Evolutionary conservation across 108 stramenopile species (phyloP), one percentile per base, ranked within the genome.

Genomic region (Bacterosira constricta): DNA sequence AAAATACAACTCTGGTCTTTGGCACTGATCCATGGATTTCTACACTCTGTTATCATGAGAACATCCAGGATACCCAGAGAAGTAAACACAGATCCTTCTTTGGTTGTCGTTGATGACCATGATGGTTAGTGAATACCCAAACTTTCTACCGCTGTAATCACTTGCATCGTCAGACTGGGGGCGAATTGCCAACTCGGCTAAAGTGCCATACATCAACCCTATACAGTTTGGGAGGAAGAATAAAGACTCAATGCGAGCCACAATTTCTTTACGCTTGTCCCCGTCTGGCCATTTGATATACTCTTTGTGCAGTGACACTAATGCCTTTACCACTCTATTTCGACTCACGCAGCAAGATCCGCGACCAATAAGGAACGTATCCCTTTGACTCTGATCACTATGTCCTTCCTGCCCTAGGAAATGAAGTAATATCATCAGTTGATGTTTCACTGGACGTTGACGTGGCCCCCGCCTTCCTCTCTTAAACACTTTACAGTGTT

Each of bases 121-220:
- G n/a, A 54, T 31, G 12, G 51, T 46, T 13, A 81, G 32, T 9
- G 58, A 41, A 39, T 69, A 81, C 21, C 7, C 29, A 58, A 26
- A 58, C 45, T 81, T 81, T 20, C 73, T 47, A 0, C 68, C 67
- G 12, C 35, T 21, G 20, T 81, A 75, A 59, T 74, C 54, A 21
- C 27, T n/a, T 0, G 65, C 65, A 68, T 80, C 47, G 4, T 54
- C 38, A 8, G 56, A 58, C 34, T 29, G 13, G 8, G 80, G 80
- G 56, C 37, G 1, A 29, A 58, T 38, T 20, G 30, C 67, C 21
- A 81, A 36, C 4, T 52, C 55, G 30, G 70, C 63, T 0, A 75
- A 44, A 12, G 80, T 81, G 0, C 80, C 73, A 58, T 81, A 73
- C 29, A 55, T 55, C 12, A 81, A 25, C 0, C 54, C 73, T 38